phyloP scores from a whole-genome alignment of 768 basidiomycete species.

The Kwoniella europaea region DNA sequence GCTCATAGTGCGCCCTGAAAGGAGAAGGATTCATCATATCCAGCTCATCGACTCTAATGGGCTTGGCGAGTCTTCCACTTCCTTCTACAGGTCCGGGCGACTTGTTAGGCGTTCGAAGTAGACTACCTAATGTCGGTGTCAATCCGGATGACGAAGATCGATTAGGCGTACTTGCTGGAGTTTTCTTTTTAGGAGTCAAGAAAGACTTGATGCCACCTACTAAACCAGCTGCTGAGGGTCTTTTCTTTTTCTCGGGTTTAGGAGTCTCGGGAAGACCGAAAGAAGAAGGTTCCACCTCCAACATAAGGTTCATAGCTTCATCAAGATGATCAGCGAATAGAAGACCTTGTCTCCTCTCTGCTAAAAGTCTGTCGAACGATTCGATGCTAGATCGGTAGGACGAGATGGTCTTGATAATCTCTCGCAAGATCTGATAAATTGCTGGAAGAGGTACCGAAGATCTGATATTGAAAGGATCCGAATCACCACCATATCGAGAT shows the following conservation, averaged over 20 bases:
- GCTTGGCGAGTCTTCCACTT: constrained; percentile 20
- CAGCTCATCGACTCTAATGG: constrained; percentile 7
- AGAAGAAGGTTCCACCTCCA: constrained; percentile 65
- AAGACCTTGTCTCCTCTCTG: constrained; percentile 84
- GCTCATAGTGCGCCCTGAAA: constrained; percentile 81
- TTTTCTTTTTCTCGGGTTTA: constrained; percentile 18
- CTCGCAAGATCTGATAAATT: constrained; percentile 77
- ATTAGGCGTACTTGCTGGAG: constrained; percentile 28
- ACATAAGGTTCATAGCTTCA: constrained; percentile 77
- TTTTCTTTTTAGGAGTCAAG: constrained; percentile 75
- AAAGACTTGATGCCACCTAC: constrained; percentile 57
- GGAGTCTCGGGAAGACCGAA: constrained; percentile 22
- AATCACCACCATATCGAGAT: background rate
- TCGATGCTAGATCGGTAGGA: constrained; percentile 75
- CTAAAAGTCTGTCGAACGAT: constrained; percentile 80
- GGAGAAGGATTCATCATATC: constrained; percentile 60
- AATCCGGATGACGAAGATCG: background rate
- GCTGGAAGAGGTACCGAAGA: constrained; percentile 63
- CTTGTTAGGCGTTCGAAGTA: constrained; percentile 12
- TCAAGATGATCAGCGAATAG: constrained; percentile 89
- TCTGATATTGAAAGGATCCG: constrained; percentile 78
- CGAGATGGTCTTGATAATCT: constrained; percentile 79
- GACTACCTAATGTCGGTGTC: constrained; percentile 3
- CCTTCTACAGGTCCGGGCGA: background rate
- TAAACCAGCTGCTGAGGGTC: constrained; percentile 14